Evolutionary conservation across 2,329 filamentous ascomycete species (phyloP), one percentile per base, ranked within the genome.

Genomic region (Eurotiales sp.): DNA sequence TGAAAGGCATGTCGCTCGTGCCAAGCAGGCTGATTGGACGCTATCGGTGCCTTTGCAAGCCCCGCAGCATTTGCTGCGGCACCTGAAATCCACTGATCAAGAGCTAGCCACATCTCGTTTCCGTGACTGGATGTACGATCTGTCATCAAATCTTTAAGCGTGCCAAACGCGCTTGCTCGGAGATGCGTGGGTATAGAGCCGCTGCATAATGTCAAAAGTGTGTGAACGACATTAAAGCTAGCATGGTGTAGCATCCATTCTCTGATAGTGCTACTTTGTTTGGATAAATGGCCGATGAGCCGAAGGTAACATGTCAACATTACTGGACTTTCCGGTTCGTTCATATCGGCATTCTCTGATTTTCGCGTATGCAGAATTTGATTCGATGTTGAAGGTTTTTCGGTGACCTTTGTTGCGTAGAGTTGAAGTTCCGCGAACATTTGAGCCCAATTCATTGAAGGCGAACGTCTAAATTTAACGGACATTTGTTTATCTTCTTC

Each of bases 301-400:
- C 92, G 84, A 47, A 99, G 77, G 66, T 97, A 97, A 60, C 90
- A 92, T 64, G 96, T 90, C 23, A 99, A 78, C 89, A 99, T 96
- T 71, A 96, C 88, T n/a, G 87, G 85, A 36, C 89, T 95, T 68
- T 99, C 95, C 3, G 90, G 88, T 64, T 96, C 92, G 23, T 95
- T 90, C 54, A 89, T 84, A 54, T 86, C 80, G 40, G 87, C 84
- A 15, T 75, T 76, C 39, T 81, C 75, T 41, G 81, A 74, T 65
- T 88, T 86, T 42, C 80, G 78, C 49, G 78, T 68, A 55, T 84
- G 78, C 60, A 81, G 80, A 14, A 78, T 66, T 12, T 79, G 66
- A 55, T 82, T 84, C 46, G 77, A 69, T 4, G 77, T 68, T 51
- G 79, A 69, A 50, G 87, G 81, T 60, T 85, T 86, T 56, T 95